phyloP scores from a whole-genome alignment of 176 grass and related monocot species.

The Calamus simplicifolius region DNA sequence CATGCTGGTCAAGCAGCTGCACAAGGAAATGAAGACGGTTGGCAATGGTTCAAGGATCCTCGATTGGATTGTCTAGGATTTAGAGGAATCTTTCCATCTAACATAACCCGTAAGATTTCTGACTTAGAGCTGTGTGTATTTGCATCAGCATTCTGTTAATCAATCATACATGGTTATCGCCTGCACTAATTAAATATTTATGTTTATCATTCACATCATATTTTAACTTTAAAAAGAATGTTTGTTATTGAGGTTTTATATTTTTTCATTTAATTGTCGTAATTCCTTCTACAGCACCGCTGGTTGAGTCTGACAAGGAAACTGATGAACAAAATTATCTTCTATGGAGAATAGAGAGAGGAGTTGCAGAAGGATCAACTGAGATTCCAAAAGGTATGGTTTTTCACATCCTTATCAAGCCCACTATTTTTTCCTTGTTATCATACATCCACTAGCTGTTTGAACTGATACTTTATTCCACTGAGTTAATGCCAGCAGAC shows the following conservation, averaged over 20 bases:
- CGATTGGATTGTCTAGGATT: conserved; percentile 68
- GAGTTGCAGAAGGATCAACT: conserved; percentile 78
- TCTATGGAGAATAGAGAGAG: conserved; percentile 65
- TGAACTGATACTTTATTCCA: too few relatives aligned
- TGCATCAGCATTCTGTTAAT: too few relatives aligned
- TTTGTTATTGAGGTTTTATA: background rate
- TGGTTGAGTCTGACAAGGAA: conserved; percentile 84
- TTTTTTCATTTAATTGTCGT: conserved; percentile 4
- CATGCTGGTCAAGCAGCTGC: conserved; percentile 41
- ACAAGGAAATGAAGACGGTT: conserved; percentile 63
- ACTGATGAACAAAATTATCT: conserved; percentile 68
- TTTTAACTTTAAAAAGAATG: background rate
- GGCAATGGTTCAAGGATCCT: conserved; percentile 89
- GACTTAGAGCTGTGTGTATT: too few relatives aligned
- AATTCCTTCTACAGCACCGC: conserved; percentile 33
- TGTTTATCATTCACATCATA: too few relatives aligned
- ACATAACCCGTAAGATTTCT: conserved; percentile 48
- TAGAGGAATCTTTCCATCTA: conserved; percentile 81
- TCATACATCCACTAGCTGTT: too few relatives aligned
- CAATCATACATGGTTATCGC: too few relatives aligned
- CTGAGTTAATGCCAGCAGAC: too few relatives aligned
- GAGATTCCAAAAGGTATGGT: conserved; percentile 85
- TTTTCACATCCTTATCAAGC: background rate
- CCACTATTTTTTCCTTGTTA: too few relatives aligned
- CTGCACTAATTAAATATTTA: too few relatives aligned